Conservation (phyloP, 768 basidiomycete genomes). For the Trametopsis cervina region DNA sequence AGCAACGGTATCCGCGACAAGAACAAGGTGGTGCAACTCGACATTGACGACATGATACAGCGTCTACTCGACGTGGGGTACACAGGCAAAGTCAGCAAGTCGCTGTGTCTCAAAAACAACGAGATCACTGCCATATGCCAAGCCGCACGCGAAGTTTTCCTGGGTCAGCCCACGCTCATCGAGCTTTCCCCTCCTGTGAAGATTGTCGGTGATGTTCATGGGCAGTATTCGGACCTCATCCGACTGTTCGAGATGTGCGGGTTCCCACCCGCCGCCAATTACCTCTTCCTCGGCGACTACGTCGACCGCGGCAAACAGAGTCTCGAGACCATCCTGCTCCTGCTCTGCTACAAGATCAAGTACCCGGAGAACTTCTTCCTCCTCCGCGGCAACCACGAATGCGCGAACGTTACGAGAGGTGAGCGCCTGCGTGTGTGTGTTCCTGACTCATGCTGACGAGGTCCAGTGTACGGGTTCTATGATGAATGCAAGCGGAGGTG, state of each 20-base stretch:
- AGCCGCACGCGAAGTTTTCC: slow-evolving; percentile 93
- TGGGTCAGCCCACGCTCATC: slow-evolving; percentile 93
- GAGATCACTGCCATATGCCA: slow-evolving; percentile 94
- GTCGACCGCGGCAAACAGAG: slow-evolving; percentile 99
- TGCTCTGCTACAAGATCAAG: slow-evolving; percentile 99
- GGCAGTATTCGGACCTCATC: slow-evolving; percentile 98
- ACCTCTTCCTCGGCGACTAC: slow-evolving; percentile 98
- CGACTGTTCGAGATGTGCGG: slow-evolving; percentile 99
- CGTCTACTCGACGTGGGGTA: slow-evolving; percentile 95
- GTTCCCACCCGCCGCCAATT: slow-evolving; percentile 94
- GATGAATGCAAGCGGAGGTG: slow-evolving; percentile 99
- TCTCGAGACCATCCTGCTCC: slow-evolving; percentile 92
- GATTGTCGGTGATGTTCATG: slow-evolving; percentile 98
- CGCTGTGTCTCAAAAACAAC: slow-evolving; percentile 88
- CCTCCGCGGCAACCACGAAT: slow-evolving; percentile 96
- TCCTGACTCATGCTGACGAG: slow-evolving; percentile 4
- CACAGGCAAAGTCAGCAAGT: slow-evolving; percentile 96
- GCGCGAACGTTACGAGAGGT: slow-evolving; percentile 99
- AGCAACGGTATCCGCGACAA: slow-evolving; percentile 45
- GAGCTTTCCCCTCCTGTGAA: slow-evolving; percentile 98
- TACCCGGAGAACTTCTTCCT: slow-evolving; percentile 99
- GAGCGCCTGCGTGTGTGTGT: slow-evolving; percentile 23
- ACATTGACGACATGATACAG: slow-evolving; percentile 98
- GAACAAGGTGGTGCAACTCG: slow-evolving; percentile 65
- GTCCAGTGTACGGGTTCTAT: slow-evolving; percentile 94